These are phyloP conservation scores for Effrenium voratum DNA, from an alignment of 73 alveolate genomes.

Conservation along the genomic window DNA sequence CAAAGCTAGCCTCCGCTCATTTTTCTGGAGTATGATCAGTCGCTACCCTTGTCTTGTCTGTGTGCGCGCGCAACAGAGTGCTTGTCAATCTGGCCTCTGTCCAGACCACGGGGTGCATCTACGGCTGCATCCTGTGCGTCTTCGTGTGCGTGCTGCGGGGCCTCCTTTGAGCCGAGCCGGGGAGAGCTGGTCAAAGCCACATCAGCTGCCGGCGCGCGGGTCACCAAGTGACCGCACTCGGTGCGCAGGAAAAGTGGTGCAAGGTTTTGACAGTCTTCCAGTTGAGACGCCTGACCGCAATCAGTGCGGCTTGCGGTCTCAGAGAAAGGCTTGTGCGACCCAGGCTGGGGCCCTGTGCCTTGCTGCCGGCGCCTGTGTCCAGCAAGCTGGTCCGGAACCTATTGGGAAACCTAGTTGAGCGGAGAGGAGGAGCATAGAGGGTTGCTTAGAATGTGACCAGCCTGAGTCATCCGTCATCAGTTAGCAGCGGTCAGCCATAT, in stretches of 20 bases:
- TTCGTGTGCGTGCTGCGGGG: slow-evolving; percentile 30
- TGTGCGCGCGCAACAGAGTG: too few relatives aligned
- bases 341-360: not conserved
- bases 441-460: not conserved
- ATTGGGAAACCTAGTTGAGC: not conserved
- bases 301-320: too few relatives aligned
- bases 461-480: not conserved
- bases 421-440: not conserved
- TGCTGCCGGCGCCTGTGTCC: slow-evolving; percentile 68
- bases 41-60: not conserved
- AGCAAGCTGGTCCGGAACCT: slow-evolving; percentile 39
- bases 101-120: not conserved
- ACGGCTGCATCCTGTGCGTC: not conserved
- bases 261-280: too few relatives aligned
- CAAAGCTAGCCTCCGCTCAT: not conserved
- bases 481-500: not conserved
- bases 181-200: not conserved
- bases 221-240: too few relatives aligned
- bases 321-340: slow-evolving; percentile 5
- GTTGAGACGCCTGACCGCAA: too few relatives aligned
- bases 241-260: too few relatives aligned
- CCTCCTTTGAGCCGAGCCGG: not conserved
- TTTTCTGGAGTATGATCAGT: not conserved
- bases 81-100: too few relatives aligned
- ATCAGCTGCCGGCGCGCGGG: too few relatives aligned